A percentile compares a stretch with the other conserved stretches of the same genome.
phyloP scores from a whole-genome alignment of 495 filamentous ascomycete genomes.

The Aspergillus taichungensis region DNA sequence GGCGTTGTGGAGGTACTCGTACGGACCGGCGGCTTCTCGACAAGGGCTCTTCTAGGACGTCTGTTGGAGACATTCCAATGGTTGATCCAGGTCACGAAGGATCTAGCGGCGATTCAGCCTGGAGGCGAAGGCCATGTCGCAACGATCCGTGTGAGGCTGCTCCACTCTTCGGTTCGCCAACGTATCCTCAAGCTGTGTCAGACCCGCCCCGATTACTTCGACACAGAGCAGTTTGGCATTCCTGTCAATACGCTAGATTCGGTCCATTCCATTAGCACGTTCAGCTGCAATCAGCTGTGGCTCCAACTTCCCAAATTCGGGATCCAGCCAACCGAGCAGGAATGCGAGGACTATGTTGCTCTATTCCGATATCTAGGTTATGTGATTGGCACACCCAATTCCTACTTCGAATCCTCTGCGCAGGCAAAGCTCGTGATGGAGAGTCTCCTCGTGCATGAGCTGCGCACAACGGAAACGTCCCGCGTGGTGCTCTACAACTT shows the following conservation, averaged over 20 bases:
- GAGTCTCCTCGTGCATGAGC: conserved; percentile 47
- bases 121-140: conserved; percentile 56
- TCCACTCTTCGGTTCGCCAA: conserved; percentile 60
- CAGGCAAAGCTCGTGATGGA: conserved; percentile 53
- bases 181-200: conserved; percentile 50
- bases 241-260: conserved; percentile 66
- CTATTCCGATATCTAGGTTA: conserved; percentile 63
- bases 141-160: conserved; percentile 58
- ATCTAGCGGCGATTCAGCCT: conserved; percentile 52
- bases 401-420: conserved; percentile 43
- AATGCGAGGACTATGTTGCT: conserved; percentile 57
- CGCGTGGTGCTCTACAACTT: conserved; percentile 60
- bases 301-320: conserved; percentile 60
- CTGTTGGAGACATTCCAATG: conserved; percentile 53
- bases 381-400: conserved; percentile 53
- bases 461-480: conserved; percentile 49
- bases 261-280: conserved; percentile 55
- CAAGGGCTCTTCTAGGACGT: conserved; percentile 45
- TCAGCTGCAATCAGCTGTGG: conserved; percentile 56
- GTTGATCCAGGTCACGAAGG: conserved; percentile 55
- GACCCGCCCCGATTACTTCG: conserved; percentile 48
- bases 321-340: conserved; percentile 46
- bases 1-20: conserved; percentile 58
- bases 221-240: conserved; percentile 46
- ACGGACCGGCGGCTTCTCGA: conserved; percentile 60